Evolutionary conservation across 768 basidiomycete genomes (phyloP).

Genomic region (Boletales sp.): DNA sequence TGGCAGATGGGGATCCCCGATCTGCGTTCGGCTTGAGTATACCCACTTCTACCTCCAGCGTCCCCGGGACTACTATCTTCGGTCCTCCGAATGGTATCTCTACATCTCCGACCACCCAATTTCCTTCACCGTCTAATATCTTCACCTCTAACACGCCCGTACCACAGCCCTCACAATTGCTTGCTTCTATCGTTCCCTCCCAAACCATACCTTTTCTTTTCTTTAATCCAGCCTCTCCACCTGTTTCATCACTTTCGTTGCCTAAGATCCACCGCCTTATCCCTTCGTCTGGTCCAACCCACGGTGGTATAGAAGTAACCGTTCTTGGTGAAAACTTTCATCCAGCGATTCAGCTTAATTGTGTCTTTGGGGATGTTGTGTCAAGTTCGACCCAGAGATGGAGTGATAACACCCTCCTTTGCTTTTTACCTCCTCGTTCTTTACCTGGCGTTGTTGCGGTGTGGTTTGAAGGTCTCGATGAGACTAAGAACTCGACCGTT

Average conservation of each 20-base stretch:
- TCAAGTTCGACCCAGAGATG: constrained; percentile 86
- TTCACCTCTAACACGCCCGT: constrained; percentile 15
- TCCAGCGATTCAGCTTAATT: constrained; percentile 62
- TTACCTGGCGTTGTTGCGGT: constrained; percentile 86
- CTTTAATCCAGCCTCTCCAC: constrained; percentile 50
- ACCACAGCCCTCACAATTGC: constrained; percentile 17
- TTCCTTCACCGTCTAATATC: constrained; percentile 16
- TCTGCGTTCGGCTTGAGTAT: constrained; percentile 7
- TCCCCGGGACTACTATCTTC: constrained; percentile 12
- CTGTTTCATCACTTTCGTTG: constrained; percentile 46
- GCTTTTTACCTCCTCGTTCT: constrained; percentile 80
- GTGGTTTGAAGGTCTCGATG: constrained; percentile 76
- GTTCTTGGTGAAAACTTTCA: constrained; percentile 90
- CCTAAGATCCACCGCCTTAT: constrained; percentile 85
- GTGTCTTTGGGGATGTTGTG: constrained; percentile 80
- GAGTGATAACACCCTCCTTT: constrained; percentile 92
- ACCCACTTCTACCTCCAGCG: constrained; percentile 5
- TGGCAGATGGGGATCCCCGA: constrained; percentile 4
- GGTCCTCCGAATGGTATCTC: constrained; percentile 12
- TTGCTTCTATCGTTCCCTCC: constrained; percentile 25
- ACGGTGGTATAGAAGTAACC: constrained; percentile 93
- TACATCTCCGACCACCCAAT: constrained; percentile 11
- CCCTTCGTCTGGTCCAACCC: constrained; percentile 79
- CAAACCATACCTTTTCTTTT: constrained; percentile 59
- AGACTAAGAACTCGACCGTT: constrained; percentile 49